Conservation (phyloP, 305 asterid species). For the Stenogyne calaminthoides region DNA sequence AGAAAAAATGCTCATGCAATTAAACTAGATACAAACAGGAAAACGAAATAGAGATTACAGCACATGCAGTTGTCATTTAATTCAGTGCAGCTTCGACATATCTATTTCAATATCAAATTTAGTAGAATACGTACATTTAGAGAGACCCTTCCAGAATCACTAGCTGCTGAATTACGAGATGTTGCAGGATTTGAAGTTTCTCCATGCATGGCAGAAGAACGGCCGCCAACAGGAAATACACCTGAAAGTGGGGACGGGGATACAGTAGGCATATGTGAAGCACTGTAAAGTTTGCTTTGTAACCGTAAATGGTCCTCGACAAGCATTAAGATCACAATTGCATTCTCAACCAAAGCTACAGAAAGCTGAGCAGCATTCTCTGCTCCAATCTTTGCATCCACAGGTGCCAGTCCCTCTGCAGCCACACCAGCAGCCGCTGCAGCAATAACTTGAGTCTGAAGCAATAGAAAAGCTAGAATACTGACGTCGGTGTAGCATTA, state of each 20-base stretch:
- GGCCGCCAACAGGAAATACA: slow-evolving; percentile 53
- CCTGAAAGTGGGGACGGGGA: slow-evolving; percentile 71
- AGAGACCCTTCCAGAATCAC: slow-evolving; percentile 73
- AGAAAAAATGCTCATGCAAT: slow-evolving; percentile 9
- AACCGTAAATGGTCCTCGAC: slow-evolving; percentile 97
- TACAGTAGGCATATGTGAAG: slow-evolving; percentile 65
- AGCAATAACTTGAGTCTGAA: slow-evolving; percentile 98
- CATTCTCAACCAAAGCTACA: slow-evolving; percentile 98
- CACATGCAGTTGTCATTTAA: slow-evolving; percentile 21
- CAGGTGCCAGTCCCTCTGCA: slow-evolving; percentile 91
- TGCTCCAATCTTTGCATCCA: slow-evolving; percentile 89
- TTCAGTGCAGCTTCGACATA: slow-evolving; percentile 23
- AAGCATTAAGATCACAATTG: slow-evolving; percentile 97
- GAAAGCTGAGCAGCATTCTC: slow-evolving; percentile 99
- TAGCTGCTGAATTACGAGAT: slow-evolving; percentile 66
- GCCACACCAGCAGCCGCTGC: slow-evolving; percentile 99
- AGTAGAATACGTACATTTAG: slow-evolving; percentile 62
- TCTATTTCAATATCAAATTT: slow-evolving; percentile 27
- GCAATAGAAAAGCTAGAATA: slow-evolving; percentile 49
- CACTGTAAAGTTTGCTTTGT: slow-evolving; percentile 84
- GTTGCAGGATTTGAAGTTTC: slow-evolving; percentile 52
- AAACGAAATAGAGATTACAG: slow-evolving; percentile 17
- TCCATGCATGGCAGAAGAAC: slow-evolving; percentile 55
- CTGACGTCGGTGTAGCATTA: slow-evolving; percentile 39
- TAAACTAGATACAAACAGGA: slow-evolving; percentile 25